Base-by-base conservation (phyloP, 768 basidiomycete species). In the Cytidiella melzeri region DNA sequence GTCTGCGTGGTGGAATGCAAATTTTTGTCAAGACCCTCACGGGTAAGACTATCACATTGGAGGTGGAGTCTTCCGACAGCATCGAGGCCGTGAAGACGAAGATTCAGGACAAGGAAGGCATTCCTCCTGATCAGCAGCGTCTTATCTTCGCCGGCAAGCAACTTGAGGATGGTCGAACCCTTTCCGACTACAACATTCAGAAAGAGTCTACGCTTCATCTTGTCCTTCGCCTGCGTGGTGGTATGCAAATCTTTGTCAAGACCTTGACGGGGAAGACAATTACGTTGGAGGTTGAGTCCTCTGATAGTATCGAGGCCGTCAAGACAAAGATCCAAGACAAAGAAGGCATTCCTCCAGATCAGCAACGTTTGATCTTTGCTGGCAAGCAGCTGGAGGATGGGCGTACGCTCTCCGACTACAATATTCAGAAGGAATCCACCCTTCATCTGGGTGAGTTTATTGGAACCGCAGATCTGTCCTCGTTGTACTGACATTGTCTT, bases 331-430 rank as follows among this genome's bases (percentile, higher is more conserved):
- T n/a, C n/a, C n/a, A n/a, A n/a, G n/a, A n/a, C n/a, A n/a, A n/a
- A n/a, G n/a, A n/a, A n/a, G n/a, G n/a, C n/a, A n/a, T n/a, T n/a
- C n/a, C n/a, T n/a, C n/a, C n/a, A n/a, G n/a, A n/a, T n/a, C n/a
- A 20, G 4, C 34, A 36, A 10, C 42, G 23, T 7, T 43, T 19
- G 42, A 94, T 94, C 73, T 95, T 94, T 56, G 92, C 92, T 43
- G 92, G 92, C 48, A 94, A 94, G 71, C 92, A 93, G 66, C 80
- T 96, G 25, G 92, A 95, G 67, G 92, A 96, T 61, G 92, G 92
- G 4, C 83, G 92, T 45, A 96, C 87, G 3, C 74, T n/a, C n/a
- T n/a, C n/a, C n/a, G n/a, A n/a, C n/a, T n/a, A n/a, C n/a, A n/a
- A n/a, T n/a, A n/a, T n/a, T n/a, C n/a, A n/a, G n/a, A n/a, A n/a